Evolutionary conservation across 441 rosid genomes (phyloP).

Genomic region (Mallotus japonicus): DNA sequence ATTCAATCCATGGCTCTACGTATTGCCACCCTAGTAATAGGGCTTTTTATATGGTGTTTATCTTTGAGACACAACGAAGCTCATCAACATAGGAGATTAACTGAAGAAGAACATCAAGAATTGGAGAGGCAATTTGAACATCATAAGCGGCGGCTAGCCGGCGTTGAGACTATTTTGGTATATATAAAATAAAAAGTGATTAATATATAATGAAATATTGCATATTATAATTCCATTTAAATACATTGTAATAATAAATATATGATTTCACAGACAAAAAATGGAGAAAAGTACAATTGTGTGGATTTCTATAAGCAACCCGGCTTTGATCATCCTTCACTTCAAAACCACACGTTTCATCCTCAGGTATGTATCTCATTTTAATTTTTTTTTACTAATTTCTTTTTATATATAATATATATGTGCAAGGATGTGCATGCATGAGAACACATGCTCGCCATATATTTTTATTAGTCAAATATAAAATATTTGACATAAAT

Average conservation of each 20-base stretch:
- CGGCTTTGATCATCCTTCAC: conserved; percentile 29
- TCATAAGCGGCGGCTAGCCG: background rate
- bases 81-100: background rate
- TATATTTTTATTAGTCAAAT: too few relatives aligned
- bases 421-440: too few relatives aligned
- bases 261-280: conserved; percentile 7
- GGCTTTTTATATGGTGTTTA: background rate
- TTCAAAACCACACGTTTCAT: conserved; percentile 19
- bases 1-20: background rate
- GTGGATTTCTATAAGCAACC: conserved; percentile 30
- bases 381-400: background rate
- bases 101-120: background rate
- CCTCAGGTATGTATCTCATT: background rate
- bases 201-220: background rate
- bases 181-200: too few relatives aligned
- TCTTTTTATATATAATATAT: too few relatives aligned
- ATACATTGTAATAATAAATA: too few relatives aligned
- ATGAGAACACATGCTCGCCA: too few relatives aligned
- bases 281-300: conserved; percentile 27
- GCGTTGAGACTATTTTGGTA: conserved; percentile 2
- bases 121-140: background rate
- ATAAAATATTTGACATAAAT: too few relatives aligned
- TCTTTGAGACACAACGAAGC: background rate
- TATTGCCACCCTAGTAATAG: background rate
- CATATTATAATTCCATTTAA: background rate